Evolutionary conservation across 139 green algal genomes (phyloP).

Genomic region (Chlamydomonas sphaeroides): DNA sequence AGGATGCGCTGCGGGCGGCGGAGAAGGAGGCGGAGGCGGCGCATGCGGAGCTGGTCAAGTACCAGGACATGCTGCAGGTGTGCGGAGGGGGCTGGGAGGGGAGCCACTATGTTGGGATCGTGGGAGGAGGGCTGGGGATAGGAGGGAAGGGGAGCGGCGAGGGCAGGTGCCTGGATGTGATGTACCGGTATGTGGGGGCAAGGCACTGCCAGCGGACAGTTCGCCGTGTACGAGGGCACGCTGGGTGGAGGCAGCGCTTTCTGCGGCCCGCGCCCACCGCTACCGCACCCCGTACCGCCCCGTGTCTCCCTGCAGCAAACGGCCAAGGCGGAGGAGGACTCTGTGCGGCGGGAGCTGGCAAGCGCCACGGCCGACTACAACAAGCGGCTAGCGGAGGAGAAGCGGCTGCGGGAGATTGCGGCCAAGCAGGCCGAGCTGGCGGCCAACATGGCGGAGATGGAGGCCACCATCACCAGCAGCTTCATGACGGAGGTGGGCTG

Average conservation of each 20-base stretch:
- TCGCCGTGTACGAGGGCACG: too few relatives aligned
- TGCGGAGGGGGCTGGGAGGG: too few relatives aligned
- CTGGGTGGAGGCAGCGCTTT: too few relatives aligned
- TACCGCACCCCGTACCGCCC: too few relatives aligned
- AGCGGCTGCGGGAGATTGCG: conserved; percentile 29
- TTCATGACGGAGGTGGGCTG: conserved; percentile 58
- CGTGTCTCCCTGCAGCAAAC: too few relatives aligned
- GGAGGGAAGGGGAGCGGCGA: too few relatives aligned
- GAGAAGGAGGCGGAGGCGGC: conserved; percentile 51
- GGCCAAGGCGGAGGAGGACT: conserved; percentile 42
- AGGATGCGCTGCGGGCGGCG: conserved; percentile 51
- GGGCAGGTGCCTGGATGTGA: too few relatives aligned
- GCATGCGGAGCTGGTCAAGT: conserved; percentile 57
- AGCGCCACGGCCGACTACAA: conserved; percentile 51
- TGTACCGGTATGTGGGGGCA: too few relatives aligned
- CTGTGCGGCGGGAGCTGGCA: conserved; percentile 41
- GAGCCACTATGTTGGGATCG: too few relatives aligned
- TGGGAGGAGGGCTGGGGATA: too few relatives aligned
- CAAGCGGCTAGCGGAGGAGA: conserved; percentile 53
- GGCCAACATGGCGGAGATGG: conserved; percentile 61
- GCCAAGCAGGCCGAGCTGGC: conserved; percentile 58
- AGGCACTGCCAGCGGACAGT: too few relatives aligned
- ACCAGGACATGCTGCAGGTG: conserved; percentile 56
- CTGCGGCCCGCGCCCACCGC: too few relatives aligned
- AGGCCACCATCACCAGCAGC: conserved; percentile 49